phyloP scores from a whole-genome alignment of 441 rosid genomes.

The Gossypium davidsonii region DNA sequence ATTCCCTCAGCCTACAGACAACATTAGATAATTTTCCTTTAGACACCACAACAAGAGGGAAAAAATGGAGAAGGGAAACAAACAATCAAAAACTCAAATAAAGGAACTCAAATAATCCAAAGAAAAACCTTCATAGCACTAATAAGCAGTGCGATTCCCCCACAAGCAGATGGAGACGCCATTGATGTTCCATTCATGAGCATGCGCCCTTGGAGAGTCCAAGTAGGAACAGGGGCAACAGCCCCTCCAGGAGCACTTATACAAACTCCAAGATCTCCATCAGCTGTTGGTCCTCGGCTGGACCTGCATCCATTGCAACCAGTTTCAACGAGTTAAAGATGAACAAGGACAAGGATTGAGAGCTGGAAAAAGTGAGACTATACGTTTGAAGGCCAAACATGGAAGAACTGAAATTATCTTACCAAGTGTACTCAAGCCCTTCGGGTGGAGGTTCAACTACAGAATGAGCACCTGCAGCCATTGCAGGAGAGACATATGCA shows the following conservation, averaged over 20 bases:
- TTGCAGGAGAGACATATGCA: slow-evolving; percentile 96
- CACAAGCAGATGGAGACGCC: slow-evolving; percentile 99
- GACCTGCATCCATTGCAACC: slow-evolving; percentile 60
- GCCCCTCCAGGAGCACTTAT: slow-evolving; percentile 99
- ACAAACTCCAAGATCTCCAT: slow-evolving; percentile 96
- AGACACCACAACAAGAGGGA: slow-evolving; percentile 13
- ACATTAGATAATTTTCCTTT: slow-evolving; percentile 22
- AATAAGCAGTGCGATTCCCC: slow-evolving; percentile 84
- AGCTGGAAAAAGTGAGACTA: neutral
- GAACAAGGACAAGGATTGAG: slow-evolving; percentile 7
- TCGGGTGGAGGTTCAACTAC: slow-evolving; percentile 90
- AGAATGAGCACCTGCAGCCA: slow-evolving; percentile 96
- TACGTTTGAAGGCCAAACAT: slow-evolving; percentile 7
- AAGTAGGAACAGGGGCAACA: slow-evolving; percentile 97
- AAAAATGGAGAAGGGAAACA: neutral
- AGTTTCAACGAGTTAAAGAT: slow-evolving; percentile 13
- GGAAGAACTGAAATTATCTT: slow-evolving; percentile 19
- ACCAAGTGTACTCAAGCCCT: slow-evolving; percentile 98
- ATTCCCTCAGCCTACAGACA: slow-evolving; percentile 71
- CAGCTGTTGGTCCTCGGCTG: slow-evolving; percentile 95
- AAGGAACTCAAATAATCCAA: slow-evolving; percentile 10
- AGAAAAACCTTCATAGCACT: slow-evolving; percentile 91
- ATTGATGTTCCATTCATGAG: slow-evolving; percentile 99
- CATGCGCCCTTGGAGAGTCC: slow-evolving; percentile 99
- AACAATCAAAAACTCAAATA: slow-evolving; percentile 1